These are phyloP conservation scores for Cantharellus cinnabarinus DNA, from an alignment of 768 basidiomycete genomes.

Conservation along the genomic window DNA sequence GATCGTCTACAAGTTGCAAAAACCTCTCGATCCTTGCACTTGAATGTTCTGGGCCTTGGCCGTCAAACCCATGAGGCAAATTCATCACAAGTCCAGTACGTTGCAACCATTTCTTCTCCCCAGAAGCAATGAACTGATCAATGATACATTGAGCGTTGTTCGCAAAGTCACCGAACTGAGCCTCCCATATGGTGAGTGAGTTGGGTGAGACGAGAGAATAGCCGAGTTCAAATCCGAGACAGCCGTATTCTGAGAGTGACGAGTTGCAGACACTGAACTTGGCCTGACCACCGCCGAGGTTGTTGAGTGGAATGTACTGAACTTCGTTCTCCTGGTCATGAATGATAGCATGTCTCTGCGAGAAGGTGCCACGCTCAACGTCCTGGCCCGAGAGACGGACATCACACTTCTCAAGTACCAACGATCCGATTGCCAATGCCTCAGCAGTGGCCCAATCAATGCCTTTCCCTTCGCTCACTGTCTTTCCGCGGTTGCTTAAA, in stretches of 20 bases:
- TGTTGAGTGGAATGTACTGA: constrained; percentile 76
- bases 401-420: constrained; percentile 83
- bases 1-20: constrained; percentile 94
- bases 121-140: constrained; percentile 95
- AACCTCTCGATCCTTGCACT: constrained; percentile 90
- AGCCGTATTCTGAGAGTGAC: constrained; percentile 83
- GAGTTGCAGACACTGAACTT: constrained; percentile 93
- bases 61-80: constrained; percentile 92
- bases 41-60: constrained; percentile 96
- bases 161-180: constrained; percentile 95
- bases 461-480: constrained; percentile 71
- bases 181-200: constrained; percentile 90
- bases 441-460: constrained; percentile 99
- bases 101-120: constrained; percentile 95
- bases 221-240: constrained; percentile 91
- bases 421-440: constrained; percentile 85
- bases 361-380: constrained; percentile 97
- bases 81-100: constrained; percentile 75
- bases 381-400: constrained; percentile 95
- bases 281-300: constrained; percentile 76
- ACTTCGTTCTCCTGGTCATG: constrained; percentile 88
- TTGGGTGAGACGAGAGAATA: constrained; percentile 96
- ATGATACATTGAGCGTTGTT: constrained; percentile 97
- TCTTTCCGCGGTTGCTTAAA: constrained; percentile 67
- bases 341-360: constrained; percentile 89